A percentile compares a stretch with the other conserved stretches of the same genome.
Conservation (phyloP, 1,139 yeast species). For the Pichia sp. region DNA sequence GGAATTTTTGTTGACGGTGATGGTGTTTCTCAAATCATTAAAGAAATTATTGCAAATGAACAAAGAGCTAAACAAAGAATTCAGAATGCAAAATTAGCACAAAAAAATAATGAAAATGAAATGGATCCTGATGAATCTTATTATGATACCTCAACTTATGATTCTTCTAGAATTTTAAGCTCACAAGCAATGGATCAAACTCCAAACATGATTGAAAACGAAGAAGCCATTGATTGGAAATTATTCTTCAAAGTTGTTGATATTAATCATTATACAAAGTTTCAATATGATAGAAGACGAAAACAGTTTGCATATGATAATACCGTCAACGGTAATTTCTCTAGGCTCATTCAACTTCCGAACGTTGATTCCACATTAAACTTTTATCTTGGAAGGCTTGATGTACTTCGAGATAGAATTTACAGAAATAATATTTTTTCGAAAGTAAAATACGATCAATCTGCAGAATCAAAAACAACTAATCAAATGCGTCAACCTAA, state of each 20-base stretch:
- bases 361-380: conserved; percentile 28
- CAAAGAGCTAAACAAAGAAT: conserved; percentile 10
- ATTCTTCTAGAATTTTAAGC: conserved; percentile 3
- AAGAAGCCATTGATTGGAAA: conserved; percentile 47
- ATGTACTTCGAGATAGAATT: conserved; percentile 60
- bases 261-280: conserved; percentile 61
- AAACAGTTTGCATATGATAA: conserved; percentile 48
- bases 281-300: conserved; percentile 56
- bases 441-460: conserved; percentile 38
- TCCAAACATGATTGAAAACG: not conserved
- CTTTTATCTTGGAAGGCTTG: conserved; percentile 46
- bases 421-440: conserved; percentile 74
- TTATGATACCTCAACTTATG: conserved; percentile 3
- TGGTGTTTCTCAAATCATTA: conserved; percentile 57
- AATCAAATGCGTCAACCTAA: conserved; percentile 31
- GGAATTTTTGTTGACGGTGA: conserved; percentile 80
- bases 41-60: conserved; percentile 36
- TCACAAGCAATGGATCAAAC: not conserved
- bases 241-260: conserved; percentile 65
- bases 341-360: conserved; percentile 18
- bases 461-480: conserved; percentile 33
- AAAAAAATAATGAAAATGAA: not conserved
- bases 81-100: not conserved
- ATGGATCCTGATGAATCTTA: conserved; percentile 8
- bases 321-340: not conserved